These are phyloP conservation scores for Fraxinus greggii DNA, from an alignment of 305 asterid species.

Conservation along the genomic window DNA sequence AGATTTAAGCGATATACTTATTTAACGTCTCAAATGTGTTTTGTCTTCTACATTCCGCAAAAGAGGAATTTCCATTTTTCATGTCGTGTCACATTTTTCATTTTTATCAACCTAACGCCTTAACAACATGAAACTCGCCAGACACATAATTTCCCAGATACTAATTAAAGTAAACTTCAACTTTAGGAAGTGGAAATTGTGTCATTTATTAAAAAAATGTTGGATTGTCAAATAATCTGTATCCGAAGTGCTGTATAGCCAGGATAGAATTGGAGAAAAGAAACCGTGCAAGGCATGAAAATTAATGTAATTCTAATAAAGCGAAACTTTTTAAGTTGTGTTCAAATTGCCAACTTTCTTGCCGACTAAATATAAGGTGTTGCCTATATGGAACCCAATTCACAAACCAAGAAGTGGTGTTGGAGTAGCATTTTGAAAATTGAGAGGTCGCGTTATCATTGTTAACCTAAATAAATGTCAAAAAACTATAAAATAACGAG, in stretches of 20 bases:
- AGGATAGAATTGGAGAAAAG: slow-evolving; percentile 4
- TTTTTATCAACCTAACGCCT: neutral
- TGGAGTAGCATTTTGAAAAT: neutral
- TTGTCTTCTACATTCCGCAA: neutral
- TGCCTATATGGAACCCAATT: neutral
- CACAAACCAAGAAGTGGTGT: neutral
- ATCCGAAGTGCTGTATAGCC: neutral
- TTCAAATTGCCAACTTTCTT: slow-evolving; percentile 22
- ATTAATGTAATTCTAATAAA: neutral
- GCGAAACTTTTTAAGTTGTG: neutral
- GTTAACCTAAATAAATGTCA: neutral
- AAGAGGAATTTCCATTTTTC: neutral
- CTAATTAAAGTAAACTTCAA: neutral
- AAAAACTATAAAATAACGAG: neutral
- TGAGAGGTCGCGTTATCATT: neutral
- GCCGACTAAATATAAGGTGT: slow-evolving; percentile 16
- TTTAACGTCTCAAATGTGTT: neutral
- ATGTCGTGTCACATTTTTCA: neutral
- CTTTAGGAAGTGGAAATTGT: slow-evolving; percentile 22
- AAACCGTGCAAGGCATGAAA: neutral
- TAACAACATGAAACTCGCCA: neutral
- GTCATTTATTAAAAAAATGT: neutral
- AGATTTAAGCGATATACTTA: neutral
- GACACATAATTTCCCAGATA: neutral
- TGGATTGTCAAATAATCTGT: neutral